These are phyloP conservation scores for Collybia mongolica DNA, from an alignment of 768 basidiomycete species.

Conservation along the genomic window DNA sequence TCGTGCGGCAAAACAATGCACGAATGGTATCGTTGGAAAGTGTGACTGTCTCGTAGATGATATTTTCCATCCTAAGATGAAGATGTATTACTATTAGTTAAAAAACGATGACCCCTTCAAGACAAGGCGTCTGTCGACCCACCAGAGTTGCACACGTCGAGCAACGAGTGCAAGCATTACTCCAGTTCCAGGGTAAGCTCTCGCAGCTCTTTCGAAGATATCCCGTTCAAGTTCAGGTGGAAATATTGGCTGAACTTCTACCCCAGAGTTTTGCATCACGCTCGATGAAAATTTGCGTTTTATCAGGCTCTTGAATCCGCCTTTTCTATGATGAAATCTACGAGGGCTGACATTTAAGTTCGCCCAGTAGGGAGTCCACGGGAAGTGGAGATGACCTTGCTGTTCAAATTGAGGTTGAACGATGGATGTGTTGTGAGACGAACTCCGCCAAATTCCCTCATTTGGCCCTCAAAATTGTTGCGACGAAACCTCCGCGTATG, in stretches of 20 bases:
- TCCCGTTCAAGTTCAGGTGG: conserved; percentile 23
- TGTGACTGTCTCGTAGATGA: conserved; percentile 22
- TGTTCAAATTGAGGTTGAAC: too few species aligned
- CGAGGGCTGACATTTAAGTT: too few species aligned
- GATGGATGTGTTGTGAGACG: too few species aligned
- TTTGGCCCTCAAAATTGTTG: too few species aligned
- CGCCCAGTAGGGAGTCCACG: too few species aligned
- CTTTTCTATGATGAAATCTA: too few species aligned
- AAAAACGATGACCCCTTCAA: too few species aligned
- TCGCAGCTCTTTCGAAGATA: conserved; percentile 23
- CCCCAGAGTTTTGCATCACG: neutral
- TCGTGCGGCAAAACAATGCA: conserved; percentile 15
- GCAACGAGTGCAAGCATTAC: conserved; percentile 17
- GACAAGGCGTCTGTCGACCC: neutral
- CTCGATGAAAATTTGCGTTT: too few species aligned
- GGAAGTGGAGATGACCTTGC: too few species aligned
- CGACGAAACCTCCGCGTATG: neutral
- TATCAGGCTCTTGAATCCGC: too few species aligned
- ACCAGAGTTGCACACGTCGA: conserved; percentile 22
- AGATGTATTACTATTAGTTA: too few species aligned
- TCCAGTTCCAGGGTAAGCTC: conserved; percentile 12
- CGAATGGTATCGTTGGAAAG: conserved; percentile 14
- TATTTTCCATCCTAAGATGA: conserved; percentile 18
- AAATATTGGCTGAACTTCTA: conserved; percentile 8
- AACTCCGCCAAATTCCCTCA: too few species aligned